Evolutionary conservation across 2,329 filamentous ascomycete species (phyloP).

Genomic region (Pseudofabraea citricarpa): DNA sequence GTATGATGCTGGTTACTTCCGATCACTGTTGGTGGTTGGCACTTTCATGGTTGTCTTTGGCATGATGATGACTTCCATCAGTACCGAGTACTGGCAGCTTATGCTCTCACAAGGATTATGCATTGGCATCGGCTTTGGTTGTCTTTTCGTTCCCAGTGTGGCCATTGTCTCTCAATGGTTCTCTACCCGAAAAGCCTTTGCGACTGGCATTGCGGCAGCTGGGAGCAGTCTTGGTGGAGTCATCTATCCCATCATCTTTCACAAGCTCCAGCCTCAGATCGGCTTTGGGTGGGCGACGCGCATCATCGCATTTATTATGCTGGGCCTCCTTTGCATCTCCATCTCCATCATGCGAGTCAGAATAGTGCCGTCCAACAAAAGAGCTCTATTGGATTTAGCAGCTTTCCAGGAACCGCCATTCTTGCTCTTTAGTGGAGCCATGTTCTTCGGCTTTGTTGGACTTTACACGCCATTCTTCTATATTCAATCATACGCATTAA

Average conservation of each 20-base stretch:
- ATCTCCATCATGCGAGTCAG: neutral
- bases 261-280: conserved; percentile 35
- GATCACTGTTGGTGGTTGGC: conserved; percentile 33
- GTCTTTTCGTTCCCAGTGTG: conserved; percentile 42
- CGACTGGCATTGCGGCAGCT: conserved; percentile 32
- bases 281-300: conserved; percentile 8
- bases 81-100: conserved; percentile 37
- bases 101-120: conserved; percentile 40
- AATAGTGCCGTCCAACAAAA: neutral
- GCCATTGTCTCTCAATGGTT: conserved; percentile 51
- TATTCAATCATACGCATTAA: conserved; percentile 11
- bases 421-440: conserved; percentile 33
- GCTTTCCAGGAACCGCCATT: conserved; percentile 7
- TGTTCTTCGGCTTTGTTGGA: conserved; percentile 37
- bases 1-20: conserved; percentile 42
- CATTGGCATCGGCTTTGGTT: conserved; percentile 39
- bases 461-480: conserved; percentile 19
- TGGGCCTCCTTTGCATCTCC: neutral
- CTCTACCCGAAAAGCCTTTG: conserved; percentile 26
- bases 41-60: conserved; percentile 39
- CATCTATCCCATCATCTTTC: conserved; percentile 54
- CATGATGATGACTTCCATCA: conserved; percentile 37
- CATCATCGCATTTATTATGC: conserved; percentile 6
- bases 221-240: conserved; percentile 59
- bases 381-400: neutral